Percentiles rank a stretch among this genome's conserved stretches.
phyloP scores from a whole-genome alignment of 371 early-diverging fungal genomes.

The Coemansia sp. region DNA sequence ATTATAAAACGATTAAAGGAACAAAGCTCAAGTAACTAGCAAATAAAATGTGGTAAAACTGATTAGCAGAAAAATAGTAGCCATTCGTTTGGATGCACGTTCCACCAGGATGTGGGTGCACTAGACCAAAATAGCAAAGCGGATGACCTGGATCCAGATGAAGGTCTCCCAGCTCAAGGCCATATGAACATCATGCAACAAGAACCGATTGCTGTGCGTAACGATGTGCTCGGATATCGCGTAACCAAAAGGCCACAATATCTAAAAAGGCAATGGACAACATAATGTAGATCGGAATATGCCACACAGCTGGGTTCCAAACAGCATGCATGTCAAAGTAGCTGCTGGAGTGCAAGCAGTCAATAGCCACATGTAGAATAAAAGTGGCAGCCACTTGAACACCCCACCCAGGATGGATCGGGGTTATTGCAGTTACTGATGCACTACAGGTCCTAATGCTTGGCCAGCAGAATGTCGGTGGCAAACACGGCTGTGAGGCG shows the following conservation, averaged over 20 bases:
- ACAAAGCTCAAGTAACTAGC: no score
- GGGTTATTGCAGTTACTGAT: constrained; percentile 85
- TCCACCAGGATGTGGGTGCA: neutral
- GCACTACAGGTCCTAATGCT: constrained; percentile 64
- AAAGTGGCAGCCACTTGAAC: constrained; percentile 71
- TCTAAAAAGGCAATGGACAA: constrained; percentile 84
- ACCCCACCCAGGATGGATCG: constrained; percentile 80
- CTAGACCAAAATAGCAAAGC: constrained; percentile 76
- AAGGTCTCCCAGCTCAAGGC: constrained; percentile 94
- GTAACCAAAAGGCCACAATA: constrained; percentile 94
- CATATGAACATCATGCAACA: constrained; percentile 92
- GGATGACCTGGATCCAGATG: constrained; percentile 82
- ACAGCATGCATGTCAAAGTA: constrained; percentile 83
- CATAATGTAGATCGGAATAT: constrained; percentile 72
- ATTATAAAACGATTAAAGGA: no score
- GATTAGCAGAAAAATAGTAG: neutral
- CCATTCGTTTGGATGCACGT: neutral
- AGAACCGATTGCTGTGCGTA: constrained; percentile 91
- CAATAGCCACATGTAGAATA: constrained; percentile 58
- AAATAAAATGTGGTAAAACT: neutral
- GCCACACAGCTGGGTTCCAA: constrained; percentile 65
- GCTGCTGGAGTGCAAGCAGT: constrained; percentile 58
- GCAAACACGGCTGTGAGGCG: constrained; percentile 54
- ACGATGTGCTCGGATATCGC: constrained; percentile 77
- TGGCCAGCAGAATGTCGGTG: constrained; percentile 76